Percentiles rank a stretch among this genome's conserved stretches.
phyloP scores from a whole-genome alignment of 1,284 basidiomycete genomes.

The Malassezia caprae region DNA sequence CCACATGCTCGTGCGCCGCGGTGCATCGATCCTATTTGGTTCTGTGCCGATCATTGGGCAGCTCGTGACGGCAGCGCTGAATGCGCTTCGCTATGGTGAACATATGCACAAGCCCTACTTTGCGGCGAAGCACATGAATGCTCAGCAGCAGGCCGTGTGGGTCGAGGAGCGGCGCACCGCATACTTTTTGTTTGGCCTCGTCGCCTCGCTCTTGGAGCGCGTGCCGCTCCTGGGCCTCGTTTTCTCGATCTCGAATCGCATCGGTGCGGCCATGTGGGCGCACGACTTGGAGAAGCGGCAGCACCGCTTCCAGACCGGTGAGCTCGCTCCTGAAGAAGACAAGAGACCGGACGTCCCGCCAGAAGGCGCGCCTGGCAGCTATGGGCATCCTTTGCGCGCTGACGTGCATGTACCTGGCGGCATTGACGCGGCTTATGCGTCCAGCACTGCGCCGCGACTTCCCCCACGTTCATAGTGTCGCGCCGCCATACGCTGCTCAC shows the following conservation, averaged over 20 bases:
- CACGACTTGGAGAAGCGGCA: constrained; percentile 47
- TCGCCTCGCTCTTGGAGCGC: constrained; percentile 35
- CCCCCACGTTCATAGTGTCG: background rate
- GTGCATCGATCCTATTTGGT: background rate
- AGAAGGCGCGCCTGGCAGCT: constrained; percentile 8
- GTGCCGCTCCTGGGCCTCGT: constrained; percentile 38
- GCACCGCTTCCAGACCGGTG: constrained; percentile 23
- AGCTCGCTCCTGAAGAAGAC: constrained; percentile 14
- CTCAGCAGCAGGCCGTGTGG: constrained; percentile 37
- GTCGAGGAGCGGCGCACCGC: constrained; percentile 36
- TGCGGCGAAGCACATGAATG: constrained; percentile 41
- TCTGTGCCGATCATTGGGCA: constrained; percentile 25
- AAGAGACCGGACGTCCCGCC: background rate
- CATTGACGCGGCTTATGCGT: background rate
- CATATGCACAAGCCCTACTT: constrained; percentile 32
- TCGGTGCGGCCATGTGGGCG: constrained; percentile 47
- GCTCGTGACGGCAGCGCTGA: constrained; percentile 22
- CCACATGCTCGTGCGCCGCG: background rate
- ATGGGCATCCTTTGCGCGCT: background rate
- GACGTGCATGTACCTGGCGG: constrained; percentile 12
- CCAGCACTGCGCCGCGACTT: background rate
- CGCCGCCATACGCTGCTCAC: background rate
- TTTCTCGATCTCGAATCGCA: constrained; percentile 42
- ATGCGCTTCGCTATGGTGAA: constrained; percentile 27
- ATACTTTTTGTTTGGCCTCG: constrained; percentile 39